Percentiles rank a stretch among this genome's conserved stretches.
phyloP scores from a whole-genome alignment of 2,329 filamentous ascomycete species.

The Drechslera avenae region DNA sequence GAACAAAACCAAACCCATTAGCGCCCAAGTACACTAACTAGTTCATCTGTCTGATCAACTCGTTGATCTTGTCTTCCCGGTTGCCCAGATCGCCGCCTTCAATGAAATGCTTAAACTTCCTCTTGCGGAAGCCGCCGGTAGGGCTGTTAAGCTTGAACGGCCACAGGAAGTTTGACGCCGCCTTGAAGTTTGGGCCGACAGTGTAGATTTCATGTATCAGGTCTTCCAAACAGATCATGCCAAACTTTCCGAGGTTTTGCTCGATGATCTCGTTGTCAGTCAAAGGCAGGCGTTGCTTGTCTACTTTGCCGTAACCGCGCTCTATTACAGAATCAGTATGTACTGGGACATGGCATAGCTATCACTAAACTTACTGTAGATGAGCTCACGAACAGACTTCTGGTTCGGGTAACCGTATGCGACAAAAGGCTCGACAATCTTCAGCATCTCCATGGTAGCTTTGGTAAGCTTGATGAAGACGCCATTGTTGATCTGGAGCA shows the following conservation, averaged over 20 bases:
- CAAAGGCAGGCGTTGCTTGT: conserved; percentile 95
- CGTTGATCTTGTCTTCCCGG: conserved; percentile 98
- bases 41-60: conserved; percentile 97
- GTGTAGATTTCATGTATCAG: conserved; percentile 97
- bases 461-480: conserved; percentile 98
- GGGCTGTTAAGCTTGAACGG: conserved; percentile 99
- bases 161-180: conserved; percentile 99
- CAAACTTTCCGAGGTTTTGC: conserved; percentile 95
- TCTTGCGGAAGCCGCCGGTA: conserved; percentile 89
- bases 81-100: conserved; percentile 99
- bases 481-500: conserved; percentile 99
- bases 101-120: conserved; percentile 99
- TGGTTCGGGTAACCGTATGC: conserved; percentile 99
- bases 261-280: conserved; percentile 99
- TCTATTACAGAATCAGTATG: conserved; percentile 30
- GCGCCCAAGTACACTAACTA: conserved; percentile 56
- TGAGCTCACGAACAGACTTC: conserved; percentile 97
- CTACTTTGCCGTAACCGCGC: conserved; percentile 96
- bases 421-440: conserved; percentile 97
- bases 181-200: conserved; percentile 97
- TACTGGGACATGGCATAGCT: conserved; percentile 58
- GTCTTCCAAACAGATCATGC: conserved; percentile 98
- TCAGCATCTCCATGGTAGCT: conserved; percentile 96
- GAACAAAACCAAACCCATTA: conserved; percentile 5
- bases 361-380: conserved; percentile 91